These are phyloP conservation scores for Podochytrium sp. DNA, from an alignment of 192 early-diverging fungal genomes.

Conservation along the genomic window DNA sequence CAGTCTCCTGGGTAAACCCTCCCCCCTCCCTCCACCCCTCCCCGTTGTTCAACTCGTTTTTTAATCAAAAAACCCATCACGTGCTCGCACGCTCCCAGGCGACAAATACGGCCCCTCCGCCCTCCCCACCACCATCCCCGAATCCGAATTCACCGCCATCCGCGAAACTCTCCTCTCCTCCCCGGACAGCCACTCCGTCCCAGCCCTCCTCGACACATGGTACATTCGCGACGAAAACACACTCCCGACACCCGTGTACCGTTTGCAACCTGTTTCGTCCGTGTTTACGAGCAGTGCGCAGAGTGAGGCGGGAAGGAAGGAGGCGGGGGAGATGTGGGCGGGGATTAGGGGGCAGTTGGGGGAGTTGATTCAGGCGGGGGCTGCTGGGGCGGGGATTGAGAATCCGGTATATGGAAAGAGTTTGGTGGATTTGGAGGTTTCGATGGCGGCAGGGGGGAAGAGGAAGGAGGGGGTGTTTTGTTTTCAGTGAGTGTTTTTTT, in stretches of 20 bases:
- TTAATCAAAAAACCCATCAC: no score
- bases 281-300: not conserved
- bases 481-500: slow-evolving; percentile 28
- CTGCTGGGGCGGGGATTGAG: not conserved
- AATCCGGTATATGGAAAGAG: not conserved
- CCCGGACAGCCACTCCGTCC: slow-evolving; percentile 1
- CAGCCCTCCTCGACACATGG: slow-evolving; percentile 27
- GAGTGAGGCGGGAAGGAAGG: not conserved
- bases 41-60: not conserved
- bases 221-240: slow-evolving; percentile 28
- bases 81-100: no score
- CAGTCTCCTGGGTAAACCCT: slow-evolving; percentile 12
- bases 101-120: slow-evolving; percentile 30
- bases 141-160: slow-evolving; percentile 9
- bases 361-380: not conserved
- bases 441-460: not conserved
- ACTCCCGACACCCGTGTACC: not conserved
- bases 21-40: not conserved
- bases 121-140: slow-evolving; percentile 8
- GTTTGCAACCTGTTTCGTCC: slow-evolving; percentile 9
- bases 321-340: slow-evolving; percentile 11
- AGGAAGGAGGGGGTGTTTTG: slow-evolving; percentile 27
- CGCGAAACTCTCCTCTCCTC: not conserved
- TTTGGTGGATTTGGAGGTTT: slow-evolving; percentile 21
- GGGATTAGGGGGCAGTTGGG: not conserved